Percentiles rank a stretch among this genome's conserved stretches.
Conservation (phyloP, 441 rosid species). For the Bruguiera hainesii region DNA sequence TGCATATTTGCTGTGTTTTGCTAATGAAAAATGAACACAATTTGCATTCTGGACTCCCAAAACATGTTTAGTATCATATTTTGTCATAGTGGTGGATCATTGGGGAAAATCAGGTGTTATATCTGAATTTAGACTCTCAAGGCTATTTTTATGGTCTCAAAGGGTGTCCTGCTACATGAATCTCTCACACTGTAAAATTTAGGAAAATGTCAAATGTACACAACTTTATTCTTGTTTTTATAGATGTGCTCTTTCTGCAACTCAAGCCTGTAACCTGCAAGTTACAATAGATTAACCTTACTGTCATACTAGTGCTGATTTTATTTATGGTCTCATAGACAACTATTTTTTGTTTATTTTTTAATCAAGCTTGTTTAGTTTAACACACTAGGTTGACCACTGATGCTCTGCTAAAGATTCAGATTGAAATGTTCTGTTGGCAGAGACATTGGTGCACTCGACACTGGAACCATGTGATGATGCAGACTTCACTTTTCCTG, state of each 20-base stretch:
- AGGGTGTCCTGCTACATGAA: too few species aligned
- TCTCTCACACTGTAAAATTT: too few species aligned
- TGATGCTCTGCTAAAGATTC: neutral
- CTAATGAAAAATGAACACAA: neutral
- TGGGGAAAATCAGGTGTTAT: neutral
- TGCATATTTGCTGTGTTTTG: neutral
- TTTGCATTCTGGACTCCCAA: slow-evolving; percentile 1
- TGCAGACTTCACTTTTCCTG: slow-evolving; percentile 91
- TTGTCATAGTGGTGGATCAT: neutral
- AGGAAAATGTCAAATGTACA: too few species aligned
- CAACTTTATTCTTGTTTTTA: too few species aligned
- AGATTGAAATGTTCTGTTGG: slow-evolving; percentile 15
- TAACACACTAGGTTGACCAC: too few species aligned
- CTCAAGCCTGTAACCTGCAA: too few species aligned
- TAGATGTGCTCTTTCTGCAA: too few species aligned
- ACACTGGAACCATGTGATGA: slow-evolving; percentile 80
- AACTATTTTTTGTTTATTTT: neutral
- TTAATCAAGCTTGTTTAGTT: neutral
- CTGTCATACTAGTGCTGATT: too few species aligned
- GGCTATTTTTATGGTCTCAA: too few species aligned
- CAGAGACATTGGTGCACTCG: slow-evolving; percentile 98
- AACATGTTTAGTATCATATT: neutral
- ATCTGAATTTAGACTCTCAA: too few species aligned
- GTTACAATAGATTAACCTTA: too few species aligned
- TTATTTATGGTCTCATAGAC: too few species aligned